Evolutionary conservation across 108 stramenopile genomes (phyloP).

Genomic region (Skeletonema grethae): DNA sequence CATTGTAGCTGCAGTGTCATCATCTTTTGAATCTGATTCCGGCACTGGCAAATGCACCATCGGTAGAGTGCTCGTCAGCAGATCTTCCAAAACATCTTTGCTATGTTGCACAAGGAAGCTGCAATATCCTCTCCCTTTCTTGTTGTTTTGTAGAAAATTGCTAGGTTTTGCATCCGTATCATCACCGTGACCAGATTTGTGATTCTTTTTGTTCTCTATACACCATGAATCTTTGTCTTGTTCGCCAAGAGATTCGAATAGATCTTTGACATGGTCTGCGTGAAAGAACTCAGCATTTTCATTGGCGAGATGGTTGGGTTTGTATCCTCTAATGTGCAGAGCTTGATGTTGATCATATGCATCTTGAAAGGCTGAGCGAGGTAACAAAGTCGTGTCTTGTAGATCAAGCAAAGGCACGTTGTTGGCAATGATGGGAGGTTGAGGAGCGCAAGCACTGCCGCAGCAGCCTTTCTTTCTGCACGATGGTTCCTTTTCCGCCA

Average conservation of each 20-base stretch:
- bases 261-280: constrained; percentile 29
- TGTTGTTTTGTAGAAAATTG: constrained; percentile 32
- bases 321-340: constrained; percentile 24
- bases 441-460: no score
- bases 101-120: constrained; percentile 84
- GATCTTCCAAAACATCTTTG: constrained; percentile 21
- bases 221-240: constrained; percentile 73
- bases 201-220: constrained; percentile 55
- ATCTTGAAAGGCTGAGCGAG: constrained; percentile 21
- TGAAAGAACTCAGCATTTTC: constrained; percentile 2
- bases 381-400: neutral
- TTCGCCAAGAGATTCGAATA: constrained; percentile 52
- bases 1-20: constrained; percentile 3
- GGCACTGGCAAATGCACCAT: constrained; percentile 49
- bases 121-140: constrained; percentile 63
- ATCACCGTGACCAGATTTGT: neutral
- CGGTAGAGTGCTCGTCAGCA: constrained; percentile 51
- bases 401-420: neutral
- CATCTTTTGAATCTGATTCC: constrained; percentile 7
- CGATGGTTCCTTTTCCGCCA: no score
- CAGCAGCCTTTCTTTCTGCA: no score
- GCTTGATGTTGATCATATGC: constrained; percentile 24
- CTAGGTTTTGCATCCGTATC: constrained; percentile 12
- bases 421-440: no score
- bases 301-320: neutral